Conservation (phyloP, 441 rosid genomes). For the Corymbia citriodora region DNA sequence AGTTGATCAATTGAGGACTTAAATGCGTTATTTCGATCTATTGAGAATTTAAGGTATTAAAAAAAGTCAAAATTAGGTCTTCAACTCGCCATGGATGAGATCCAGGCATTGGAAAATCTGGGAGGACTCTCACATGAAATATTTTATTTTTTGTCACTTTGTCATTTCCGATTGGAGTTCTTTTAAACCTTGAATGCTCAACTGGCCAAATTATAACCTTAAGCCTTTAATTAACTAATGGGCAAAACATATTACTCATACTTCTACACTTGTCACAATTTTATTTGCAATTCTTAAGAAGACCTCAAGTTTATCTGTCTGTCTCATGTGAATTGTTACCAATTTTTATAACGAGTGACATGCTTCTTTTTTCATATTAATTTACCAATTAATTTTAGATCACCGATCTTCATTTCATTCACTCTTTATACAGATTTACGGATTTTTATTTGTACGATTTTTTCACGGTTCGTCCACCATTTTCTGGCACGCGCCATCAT, state of each 20-base stretch:
- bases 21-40: background rate
- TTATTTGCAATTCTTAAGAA: background rate
- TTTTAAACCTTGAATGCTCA: background rate
- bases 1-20: background rate
- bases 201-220: background rate
- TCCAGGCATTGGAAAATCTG: background rate
- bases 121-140: background rate
- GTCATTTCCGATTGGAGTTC: background rate
- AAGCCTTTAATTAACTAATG: background rate
- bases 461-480: background rate
- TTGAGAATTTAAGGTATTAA: background rate
- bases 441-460: background rate
- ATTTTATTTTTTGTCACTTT: background rate
- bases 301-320: background rate
- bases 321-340: background rate
- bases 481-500: background rate
- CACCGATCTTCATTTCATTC: too few species aligned
- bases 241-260: background rate
- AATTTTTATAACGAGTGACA: background rate
- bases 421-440: background rate
- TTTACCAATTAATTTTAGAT: background rate
- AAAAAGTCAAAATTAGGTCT: background rate
- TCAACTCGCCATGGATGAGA: background rate
- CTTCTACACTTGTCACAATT: background rate
- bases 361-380: background rate